These are phyloP conservation scores for Raddia guianensis DNA, from an alignment of 176 grass and related monocot species.

Conservation along the genomic window DNA sequence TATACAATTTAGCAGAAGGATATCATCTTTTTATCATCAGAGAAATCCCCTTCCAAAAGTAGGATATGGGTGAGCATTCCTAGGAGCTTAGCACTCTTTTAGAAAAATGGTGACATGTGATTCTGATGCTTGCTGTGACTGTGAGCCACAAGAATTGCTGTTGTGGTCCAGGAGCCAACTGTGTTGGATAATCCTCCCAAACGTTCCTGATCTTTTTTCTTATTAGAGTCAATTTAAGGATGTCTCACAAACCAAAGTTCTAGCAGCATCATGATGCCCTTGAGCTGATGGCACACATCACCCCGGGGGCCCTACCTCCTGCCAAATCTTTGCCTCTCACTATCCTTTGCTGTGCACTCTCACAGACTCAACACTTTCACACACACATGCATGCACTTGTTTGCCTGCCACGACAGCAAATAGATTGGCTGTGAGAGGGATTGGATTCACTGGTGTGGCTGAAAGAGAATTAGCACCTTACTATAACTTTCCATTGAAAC, in stretches of 20 bases:
- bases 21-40: background rate
- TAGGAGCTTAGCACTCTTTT: background rate
- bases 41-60: background rate
- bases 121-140: background rate
- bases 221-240: slow-evolving; percentile 38
- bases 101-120: background rate
- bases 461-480: background rate
- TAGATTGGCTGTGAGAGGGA: background rate
- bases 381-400: background rate
- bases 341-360: slow-evolving; percentile 2
- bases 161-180: background rate
- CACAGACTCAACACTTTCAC: background rate
- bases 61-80: background rate
- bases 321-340: background rate
- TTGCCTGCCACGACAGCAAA: background rate
- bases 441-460: background rate
- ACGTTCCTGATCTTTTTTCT: slow-evolving; percentile 19
- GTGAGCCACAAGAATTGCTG: slow-evolving; percentile 17
- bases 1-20: background rate
- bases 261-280: background rate
- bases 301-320: too few species aligned
- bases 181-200: slow-evolving; percentile 12
- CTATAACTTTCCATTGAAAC: background rate
- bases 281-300: too few species aligned
- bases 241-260: slow-evolving; percentile 28